phyloP scores from a whole-genome alignment of 2,329 filamentous ascomycete species.

The Cladosporium sphaerospermum region DNA sequence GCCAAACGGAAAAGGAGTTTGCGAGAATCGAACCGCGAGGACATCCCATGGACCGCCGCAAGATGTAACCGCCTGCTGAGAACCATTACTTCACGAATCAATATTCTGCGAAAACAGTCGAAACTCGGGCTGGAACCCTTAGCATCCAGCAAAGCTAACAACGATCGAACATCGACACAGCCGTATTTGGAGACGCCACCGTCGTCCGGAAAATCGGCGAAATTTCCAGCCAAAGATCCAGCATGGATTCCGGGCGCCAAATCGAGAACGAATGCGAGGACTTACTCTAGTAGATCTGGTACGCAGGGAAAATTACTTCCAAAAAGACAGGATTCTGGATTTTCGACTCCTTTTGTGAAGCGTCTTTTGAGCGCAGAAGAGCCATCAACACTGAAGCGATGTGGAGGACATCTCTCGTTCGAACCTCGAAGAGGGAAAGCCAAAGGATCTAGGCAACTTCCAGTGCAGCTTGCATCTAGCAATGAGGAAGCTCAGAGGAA shows the following conservation, averaged over 20 bases:
- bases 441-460: slow-evolving; percentile 18
- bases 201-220: not conserved
- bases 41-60: slow-evolving; percentile 36
- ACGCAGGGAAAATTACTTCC: not conserved
- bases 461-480: slow-evolving; percentile 23
- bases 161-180: not conserved
- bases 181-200: not conserved
- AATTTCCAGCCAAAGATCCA: slow-evolving; percentile 13
- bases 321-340: slow-evolving; percentile 1
- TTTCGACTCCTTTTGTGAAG: slow-evolving; percentile 17
- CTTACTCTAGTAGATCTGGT: slow-evolving; percentile 4
- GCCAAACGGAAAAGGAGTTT: slow-evolving; percentile 12
- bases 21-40: not conserved
- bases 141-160: not conserved
- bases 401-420: not conserved
- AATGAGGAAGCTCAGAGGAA: slow-evolving; percentile 14
- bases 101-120: slow-evolving; percentile 30
- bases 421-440: not conserved
- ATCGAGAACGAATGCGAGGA: not conserved
- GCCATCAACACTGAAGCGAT: not conserved
- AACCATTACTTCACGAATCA: slow-evolving; percentile 36
- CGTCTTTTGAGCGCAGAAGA: slow-evolving; percentile 19
- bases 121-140: not conserved
- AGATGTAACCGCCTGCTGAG: slow-evolving; percentile 39
- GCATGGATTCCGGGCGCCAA: slow-evolving; percentile 15